Percentiles rank a stretch among this genome's conserved stretches.
Conservation (phyloP, 345 rosid genomes). For the Capsella bursapastoris region DNA sequence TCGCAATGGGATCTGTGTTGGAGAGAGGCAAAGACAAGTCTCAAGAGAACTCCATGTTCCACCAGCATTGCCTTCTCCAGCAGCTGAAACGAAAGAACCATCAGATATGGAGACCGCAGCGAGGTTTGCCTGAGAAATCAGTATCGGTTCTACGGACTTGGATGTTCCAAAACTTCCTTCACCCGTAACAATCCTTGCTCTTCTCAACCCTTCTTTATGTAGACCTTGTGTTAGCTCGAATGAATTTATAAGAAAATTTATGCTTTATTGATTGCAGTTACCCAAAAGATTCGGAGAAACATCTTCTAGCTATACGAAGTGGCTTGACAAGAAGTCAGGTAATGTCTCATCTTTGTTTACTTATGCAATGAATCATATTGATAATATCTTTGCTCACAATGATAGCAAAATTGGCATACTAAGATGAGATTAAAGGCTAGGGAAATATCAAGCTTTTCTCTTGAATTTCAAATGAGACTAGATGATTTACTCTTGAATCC, state of each 20-base stretch:
- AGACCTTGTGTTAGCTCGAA: not conserved
- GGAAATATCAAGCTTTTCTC: not conserved
- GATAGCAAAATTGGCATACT: not conserved
- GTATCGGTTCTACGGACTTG: conserved; percentile 87
- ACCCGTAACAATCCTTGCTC: conserved; percentile 69
- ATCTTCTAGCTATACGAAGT: conserved; percentile 85
- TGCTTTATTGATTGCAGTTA: conserved; percentile 53
- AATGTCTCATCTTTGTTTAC: conserved; percentile 23
- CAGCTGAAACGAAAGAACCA: conserved; percentile 78
- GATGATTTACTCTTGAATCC: not conserved
- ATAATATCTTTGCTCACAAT: not conserved
- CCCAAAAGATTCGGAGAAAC: conserved; percentile 97
- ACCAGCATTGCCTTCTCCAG: conserved; percentile 79
- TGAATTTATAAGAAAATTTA: not conserved
- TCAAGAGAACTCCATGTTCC: conserved; percentile 55
- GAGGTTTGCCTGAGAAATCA: conserved; percentile 92
- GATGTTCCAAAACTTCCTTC: conserved; percentile 99
- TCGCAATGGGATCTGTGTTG: conserved; percentile 59
- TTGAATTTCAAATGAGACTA: not conserved
- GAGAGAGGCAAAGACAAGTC: conserved; percentile 54
- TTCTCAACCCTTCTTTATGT: conserved; percentile 1
- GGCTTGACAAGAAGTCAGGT: conserved; percentile 99
- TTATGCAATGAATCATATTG: not conserved
- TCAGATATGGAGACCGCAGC: conserved; percentile 91
- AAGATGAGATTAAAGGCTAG: not conserved